Base-by-base conservation (phyloP, 2,329 filamentous ascomycete species). In the Paracoccidioides lutzii region DNA sequence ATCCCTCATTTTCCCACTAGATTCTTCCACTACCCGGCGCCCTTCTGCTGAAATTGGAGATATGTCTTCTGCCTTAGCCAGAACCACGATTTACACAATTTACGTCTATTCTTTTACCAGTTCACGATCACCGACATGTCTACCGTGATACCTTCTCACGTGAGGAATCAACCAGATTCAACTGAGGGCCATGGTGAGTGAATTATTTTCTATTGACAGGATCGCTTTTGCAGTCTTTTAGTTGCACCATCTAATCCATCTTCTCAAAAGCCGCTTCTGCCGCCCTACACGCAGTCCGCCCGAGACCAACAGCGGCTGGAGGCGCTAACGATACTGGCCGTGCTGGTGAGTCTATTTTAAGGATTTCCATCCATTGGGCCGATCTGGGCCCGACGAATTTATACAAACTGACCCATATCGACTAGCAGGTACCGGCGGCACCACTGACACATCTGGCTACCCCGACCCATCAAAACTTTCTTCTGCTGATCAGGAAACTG, bases 401-500 rank as follows among this genome's bases (percentile, higher is more conserved):
- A 40, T 41, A 28, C 38, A 4, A 4, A n/a, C 22, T 52, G 42
- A 52, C 38, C 1, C 6, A 15, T 33, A n/a, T 4, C 32, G 2
- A 30, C 15, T 33, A 10, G 6, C 12, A 52, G 50, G 10, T 10
- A 7, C 50, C 41, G 33, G 22, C 33, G 9, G 33, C 14, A 38
- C 15, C 33, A 50, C 22, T 9, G 38, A 28, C 15, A 7, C 33
- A 12, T 49, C 7, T 41, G 15, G 30, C 14, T 33, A 45, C 15
- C 14, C 35, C 65, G 83, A 87, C 62, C 78, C 93, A 28, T 88
- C 88, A 41, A 87, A 84, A 64, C 91, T 78, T 64, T 87, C 87
- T 7, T 82, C 83, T 6, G 86, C 86, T 40, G 68, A 65, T 15
- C 61, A 70, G 50, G 65, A 69, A 49, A 66, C 71, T 15, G 69